Conservation (phyloP, 306 rosid species). For the Potentilla sterilis region DNA sequence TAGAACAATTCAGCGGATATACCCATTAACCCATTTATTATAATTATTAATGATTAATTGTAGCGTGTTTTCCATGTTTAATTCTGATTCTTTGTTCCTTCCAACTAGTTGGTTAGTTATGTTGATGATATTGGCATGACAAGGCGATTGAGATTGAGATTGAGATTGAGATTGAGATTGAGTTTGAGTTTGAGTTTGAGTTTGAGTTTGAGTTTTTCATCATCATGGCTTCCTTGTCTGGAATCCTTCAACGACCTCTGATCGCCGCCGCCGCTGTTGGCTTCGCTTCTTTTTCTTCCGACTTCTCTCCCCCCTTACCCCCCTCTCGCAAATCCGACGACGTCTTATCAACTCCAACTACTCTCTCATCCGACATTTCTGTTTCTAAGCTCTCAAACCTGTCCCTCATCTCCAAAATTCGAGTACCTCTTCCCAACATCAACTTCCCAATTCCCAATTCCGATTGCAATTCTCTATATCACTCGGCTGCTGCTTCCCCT, state of each 20-base stretch:
- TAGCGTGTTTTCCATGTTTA: slow-evolving; percentile 34
- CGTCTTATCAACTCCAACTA: slow-evolving; percentile 19
- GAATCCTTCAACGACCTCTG: slow-evolving; percentile 79
- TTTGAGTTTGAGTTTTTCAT: background rate
- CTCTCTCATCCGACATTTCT: slow-evolving; percentile 31
- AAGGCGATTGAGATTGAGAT: background rate
- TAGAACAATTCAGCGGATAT: slow-evolving; percentile 44
- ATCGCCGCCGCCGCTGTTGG: slow-evolving; percentile 84
- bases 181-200: too few species aligned
- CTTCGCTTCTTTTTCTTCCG: slow-evolving; percentile 69
- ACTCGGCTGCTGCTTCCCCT: slow-evolving; percentile 50
- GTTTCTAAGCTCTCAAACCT: slow-evolving; percentile 58
- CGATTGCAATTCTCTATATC: slow-evolving; percentile 21
- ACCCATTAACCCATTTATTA: background rate
- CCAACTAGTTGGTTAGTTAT: too few species aligned
- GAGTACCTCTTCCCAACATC: slow-evolving; percentile 56
- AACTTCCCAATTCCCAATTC: slow-evolving; percentile 42
- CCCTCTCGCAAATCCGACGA: slow-evolving; percentile 32
- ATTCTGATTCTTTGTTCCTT: slow-evolving; percentile 8
- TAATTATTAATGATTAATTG: background rate
- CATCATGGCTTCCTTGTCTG: slow-evolving; percentile 74
- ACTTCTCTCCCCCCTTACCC: slow-evolving; percentile 43
- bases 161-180: too few species aligned
- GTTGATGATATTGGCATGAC: slow-evolving; percentile 13
- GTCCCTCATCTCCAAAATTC: slow-evolving; percentile 53